A percentile compares a stretch with the other conserved stretches of the same genome.
Evolutionary conservation across 805 yeast species (phyloP).

Genomic region (Candida ulmi): DNA sequence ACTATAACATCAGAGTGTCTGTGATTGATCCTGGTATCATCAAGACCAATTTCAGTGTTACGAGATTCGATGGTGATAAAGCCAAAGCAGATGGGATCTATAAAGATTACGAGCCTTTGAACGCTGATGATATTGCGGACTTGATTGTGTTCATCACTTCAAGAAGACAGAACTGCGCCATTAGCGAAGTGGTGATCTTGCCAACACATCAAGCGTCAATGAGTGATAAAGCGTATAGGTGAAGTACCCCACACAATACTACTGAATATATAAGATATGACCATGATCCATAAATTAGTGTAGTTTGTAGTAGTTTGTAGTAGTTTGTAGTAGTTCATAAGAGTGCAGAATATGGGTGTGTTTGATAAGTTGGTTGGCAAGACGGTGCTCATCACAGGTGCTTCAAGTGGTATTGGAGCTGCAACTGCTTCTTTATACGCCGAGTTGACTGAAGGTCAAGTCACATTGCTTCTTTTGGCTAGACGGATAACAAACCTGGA

Average conservation of each 20-base stretch:
- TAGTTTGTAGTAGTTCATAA: too few species aligned
- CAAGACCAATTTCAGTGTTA: slow-evolving; percentile 56
- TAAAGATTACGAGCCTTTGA: slow-evolving; percentile 48
- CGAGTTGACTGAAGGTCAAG: slow-evolving; percentile 56
- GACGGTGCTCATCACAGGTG: slow-evolving; percentile 81
- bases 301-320: too few species aligned
- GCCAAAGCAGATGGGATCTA: slow-evolving; percentile 50
- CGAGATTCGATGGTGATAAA: slow-evolving; percentile 52
- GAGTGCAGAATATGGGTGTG: background rate
- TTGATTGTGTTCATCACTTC: slow-evolving; percentile 50
- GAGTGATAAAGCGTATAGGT: slow-evolving; percentile 21
- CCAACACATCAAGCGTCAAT: slow-evolving; percentile 78
- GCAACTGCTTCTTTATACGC: slow-evolving; percentile 85
- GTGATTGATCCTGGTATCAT: slow-evolving; percentile 64
- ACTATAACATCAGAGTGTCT: slow-evolving; percentile 57
- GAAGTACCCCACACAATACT: background rate
- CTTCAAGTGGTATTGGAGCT: slow-evolving; percentile 87
- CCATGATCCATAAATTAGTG: too few species aligned
- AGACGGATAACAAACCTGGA: slow-evolving; percentile 58
- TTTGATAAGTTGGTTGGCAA: slow-evolving; percentile 65
- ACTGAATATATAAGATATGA: background rate
- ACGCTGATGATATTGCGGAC: slow-evolving; percentile 56
- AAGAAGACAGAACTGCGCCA: slow-evolving; percentile 50
- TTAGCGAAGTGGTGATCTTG: slow-evolving; percentile 77
- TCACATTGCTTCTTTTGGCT: slow-evolving; percentile 66